These are phyloP conservation scores for Microdochium nivale DNA, from an alignment of 2,329 filamentous ascomycete genomes.

Conservation along the genomic window DNA sequence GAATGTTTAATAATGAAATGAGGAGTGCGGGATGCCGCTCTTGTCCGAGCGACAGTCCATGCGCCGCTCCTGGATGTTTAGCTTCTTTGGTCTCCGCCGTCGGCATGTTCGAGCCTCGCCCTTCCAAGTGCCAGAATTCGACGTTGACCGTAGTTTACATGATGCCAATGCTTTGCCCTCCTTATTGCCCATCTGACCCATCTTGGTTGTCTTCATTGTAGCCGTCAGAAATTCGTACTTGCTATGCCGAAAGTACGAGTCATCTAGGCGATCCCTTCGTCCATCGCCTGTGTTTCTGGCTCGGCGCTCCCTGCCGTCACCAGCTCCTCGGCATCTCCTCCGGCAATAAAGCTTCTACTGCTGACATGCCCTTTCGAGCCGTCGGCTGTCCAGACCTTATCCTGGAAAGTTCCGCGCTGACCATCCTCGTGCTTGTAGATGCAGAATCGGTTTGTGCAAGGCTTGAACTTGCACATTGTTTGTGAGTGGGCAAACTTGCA, in stretches of 20 bases:
- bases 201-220: neutral
- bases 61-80: neutral
- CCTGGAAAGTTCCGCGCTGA: slow-evolving; percentile 74
- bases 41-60: neutral
- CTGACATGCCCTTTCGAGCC: slow-evolving; percentile 62
- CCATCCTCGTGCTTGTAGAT: slow-evolving; percentile 86
- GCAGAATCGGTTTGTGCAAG: slow-evolving; percentile 83
- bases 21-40: neutral
- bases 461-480: slow-evolving; percentile 81
- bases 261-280: slow-evolving; percentile 25
- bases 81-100: neutral
- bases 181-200: neutral
- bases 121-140: neutral
- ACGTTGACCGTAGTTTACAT: slow-evolving; percentile 5
- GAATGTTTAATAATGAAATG: slow-evolving; percentile 2
- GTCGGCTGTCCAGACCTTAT: slow-evolving; percentile 83
- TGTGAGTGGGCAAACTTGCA: slow-evolving; percentile 89
- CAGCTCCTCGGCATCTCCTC: slow-evolving; percentile 59
- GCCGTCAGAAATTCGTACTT: neutral
- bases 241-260: neutral
- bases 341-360: slow-evolving; percentile 79
- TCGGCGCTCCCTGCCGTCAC: slow-evolving; percentile 37
- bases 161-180: neutral
- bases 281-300: slow-evolving; percentile 27
- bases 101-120: neutral